Base-by-base conservation (phyloP, 257 asterid genomes). In the Ilex asprella region DNA sequence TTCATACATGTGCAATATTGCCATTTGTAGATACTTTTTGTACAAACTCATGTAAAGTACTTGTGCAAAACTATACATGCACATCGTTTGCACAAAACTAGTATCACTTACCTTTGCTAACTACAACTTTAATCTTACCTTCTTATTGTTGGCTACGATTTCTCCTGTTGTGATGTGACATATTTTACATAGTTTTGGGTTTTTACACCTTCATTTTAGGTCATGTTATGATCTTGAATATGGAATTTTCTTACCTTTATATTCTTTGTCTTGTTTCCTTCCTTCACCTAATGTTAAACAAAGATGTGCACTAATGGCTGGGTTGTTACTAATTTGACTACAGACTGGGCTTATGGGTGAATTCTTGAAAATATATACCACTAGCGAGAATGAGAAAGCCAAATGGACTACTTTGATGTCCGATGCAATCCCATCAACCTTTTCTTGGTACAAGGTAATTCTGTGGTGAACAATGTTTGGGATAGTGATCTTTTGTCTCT, bases 381-480 rank as follows among this genome's bases (percentile, higher is more conserved):
- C 15, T 4, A 10, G 15, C 15, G 57, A 15, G 3, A n/a, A 53
- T 53, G 7, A 21, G 15, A n/a, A 27, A 8, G 57, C 27, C 2
- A 27, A 21, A 16, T 53, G 57, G 57, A 53, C 30, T 53, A 14
- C 11, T 53, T 53, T 53, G 57, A 15, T 16, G 5, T 30, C 57
- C 2, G 57, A 53, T n/a, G 57, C 57, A 15, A 16, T 53, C 57
- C 57, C 57, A 53, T 53, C 57, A 10, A 53, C 10, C 57, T 53
- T 53, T 53, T 53, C 57, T 53, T 53, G 57, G 57, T 53, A 53
- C 15, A 53, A 53, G 57, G 57, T 53, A 53, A 53, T 8, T 53
- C 57, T 21, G 15, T 63, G 39, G 31, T n/a, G 53, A 63, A 52
- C 44, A 56, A 64, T 65, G 63, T 21, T 4, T 65, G 39, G 39